phyloP scores from a whole-genome alignment of 75 land plant species.

The Pinus tabuliformis region DNA sequence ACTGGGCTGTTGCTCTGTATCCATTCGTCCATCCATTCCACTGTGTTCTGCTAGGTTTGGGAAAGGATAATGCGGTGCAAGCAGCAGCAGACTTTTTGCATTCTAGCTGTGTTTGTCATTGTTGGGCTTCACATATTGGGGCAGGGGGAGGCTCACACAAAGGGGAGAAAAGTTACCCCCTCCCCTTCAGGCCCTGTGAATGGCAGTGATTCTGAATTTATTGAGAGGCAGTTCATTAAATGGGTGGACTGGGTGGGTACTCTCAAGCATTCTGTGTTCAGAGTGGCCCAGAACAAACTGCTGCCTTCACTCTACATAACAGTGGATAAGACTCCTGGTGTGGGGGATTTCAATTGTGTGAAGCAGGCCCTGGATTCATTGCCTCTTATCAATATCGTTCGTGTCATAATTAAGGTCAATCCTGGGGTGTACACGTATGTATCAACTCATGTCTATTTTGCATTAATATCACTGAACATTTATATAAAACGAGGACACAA shows the following conservation, averaged over 20 bases:
- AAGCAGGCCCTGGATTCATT: conserved; percentile 79
- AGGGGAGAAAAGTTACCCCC: conserved; percentile 3
- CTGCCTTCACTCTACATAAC: conserved; percentile 46
- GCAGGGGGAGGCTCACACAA: conserved; percentile 4
- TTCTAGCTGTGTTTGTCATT: conserved; percentile 4
- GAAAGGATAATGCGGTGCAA: not conserved
- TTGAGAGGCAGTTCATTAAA: conserved; percentile 59
- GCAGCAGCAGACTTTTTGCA: conserved; percentile 10
- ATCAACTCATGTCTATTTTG: not conserved
- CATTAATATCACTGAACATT: not conserved
- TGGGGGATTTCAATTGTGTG: conserved; percentile 70
- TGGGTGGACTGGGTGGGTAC: conserved; percentile 66
- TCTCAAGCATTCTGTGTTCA: conserved; percentile 18
- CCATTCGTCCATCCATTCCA: not conserved
- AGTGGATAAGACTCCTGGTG: conserved; percentile 59
- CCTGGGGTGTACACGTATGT: conserved; percentile 79
- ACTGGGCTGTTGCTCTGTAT: not conserved
- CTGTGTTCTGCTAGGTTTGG: not conserved
- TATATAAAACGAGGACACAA: too few species aligned
- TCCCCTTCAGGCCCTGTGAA: not conserved
- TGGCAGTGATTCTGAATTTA: conserved; percentile 22
- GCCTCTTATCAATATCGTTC: conserved; percentile 57
- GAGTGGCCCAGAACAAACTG: conserved; percentile 45
- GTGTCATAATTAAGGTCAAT: conserved; percentile 70
- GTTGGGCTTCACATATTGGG: not conserved